Percentiles rank a stretch among this genome's conserved stretches.
Evolutionary conservation across 2,329 filamentous ascomycete species (phyloP).

Genomic region (Lecanicillium sp.): DNA sequence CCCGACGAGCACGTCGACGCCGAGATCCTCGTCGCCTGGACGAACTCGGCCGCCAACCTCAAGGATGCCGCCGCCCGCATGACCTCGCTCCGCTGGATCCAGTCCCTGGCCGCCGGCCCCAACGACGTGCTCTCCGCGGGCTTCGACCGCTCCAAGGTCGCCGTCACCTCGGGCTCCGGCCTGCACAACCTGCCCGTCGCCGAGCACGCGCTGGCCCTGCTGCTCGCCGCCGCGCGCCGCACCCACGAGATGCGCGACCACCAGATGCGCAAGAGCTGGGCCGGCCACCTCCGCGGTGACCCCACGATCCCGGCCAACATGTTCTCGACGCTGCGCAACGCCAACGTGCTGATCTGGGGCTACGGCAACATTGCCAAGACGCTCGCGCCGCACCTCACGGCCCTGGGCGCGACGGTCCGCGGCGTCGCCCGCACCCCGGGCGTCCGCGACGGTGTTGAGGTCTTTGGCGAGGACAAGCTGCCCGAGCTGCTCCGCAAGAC

Average conservation of each 20-base stretch:
- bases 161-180: conserved; percentile 56
- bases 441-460: conserved; percentile 52
- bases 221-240: conserved; percentile 48
- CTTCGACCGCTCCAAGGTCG: conserved; percentile 45
- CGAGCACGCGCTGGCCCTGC: conserved; percentile 56
- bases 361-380: conserved; percentile 62
- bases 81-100: conserved; percentile 57
- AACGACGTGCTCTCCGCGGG: conserved; percentile 59
- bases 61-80: conserved; percentile 49
- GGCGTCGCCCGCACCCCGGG: conserved; percentile 53
- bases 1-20: conserved; percentile 54
- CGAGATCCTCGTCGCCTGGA: conserved; percentile 56
- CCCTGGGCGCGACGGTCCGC: conserved; percentile 51
- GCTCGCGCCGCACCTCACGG: conserved; percentile 47
- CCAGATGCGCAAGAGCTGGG: conserved; percentile 52
- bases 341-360: conserved; percentile 56
- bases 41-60: conserved; percentile 53
- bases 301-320: conserved; percentile 45
- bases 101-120: conserved; percentile 59
- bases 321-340: conserved; percentile 55
- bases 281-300: conserved; percentile 51
- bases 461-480: conserved; percentile 49
- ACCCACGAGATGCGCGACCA: conserved; percentile 60
- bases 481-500: conserved; percentile 48
- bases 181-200: conserved; percentile 60